A percentile compares a stretch with the other conserved stretches of the same genome.
Conservation (phyloP, 1,284 basidiomycete genomes). For the Heterobasidion occidentale region DNA sequence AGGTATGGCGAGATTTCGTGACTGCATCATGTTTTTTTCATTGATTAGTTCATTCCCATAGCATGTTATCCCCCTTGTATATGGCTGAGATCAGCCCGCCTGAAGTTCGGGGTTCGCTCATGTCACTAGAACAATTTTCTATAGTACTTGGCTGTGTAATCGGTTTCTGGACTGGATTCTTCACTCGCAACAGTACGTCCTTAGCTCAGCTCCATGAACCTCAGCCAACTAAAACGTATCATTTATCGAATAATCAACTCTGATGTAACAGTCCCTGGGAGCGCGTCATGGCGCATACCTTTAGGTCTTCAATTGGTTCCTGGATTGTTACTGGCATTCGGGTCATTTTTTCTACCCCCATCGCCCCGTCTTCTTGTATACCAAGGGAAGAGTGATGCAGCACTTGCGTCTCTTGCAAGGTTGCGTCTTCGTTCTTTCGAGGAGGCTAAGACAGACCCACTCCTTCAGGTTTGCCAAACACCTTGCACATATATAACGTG, state of each 20-base stretch:
- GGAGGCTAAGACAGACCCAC: conserved; percentile 35
- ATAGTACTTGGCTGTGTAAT: conserved; percentile 74
- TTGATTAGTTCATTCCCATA: conserved; percentile 16
- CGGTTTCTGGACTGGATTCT: conserved; percentile 77
- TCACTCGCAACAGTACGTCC: conserved; percentile 49
- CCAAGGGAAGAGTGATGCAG: conserved; percentile 47
- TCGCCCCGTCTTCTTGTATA: conserved; percentile 65
- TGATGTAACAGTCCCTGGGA: conserved; percentile 37
- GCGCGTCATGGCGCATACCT: conserved; percentile 70
- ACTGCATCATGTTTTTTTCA: not conserved
- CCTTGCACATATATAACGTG: not conserved
- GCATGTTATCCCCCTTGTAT: conserved; percentile 74
- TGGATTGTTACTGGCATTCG: conserved; percentile 55
- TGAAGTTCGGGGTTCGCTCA: conserved; percentile 72
- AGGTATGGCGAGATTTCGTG: conserved; percentile 32
- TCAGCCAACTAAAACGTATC: not conserved
- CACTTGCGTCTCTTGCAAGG: conserved; percentile 39
- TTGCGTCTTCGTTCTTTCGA: conserved; percentile 36
- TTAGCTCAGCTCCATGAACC: not conserved
- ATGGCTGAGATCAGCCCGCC: conserved; percentile 80
- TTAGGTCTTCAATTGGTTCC: conserved; percentile 67
- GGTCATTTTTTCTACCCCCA: conserved; percentile 59
- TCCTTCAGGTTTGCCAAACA: conserved; percentile 39
- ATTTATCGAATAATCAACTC: not conserved
- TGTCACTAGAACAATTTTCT: conserved; percentile 73